Percentiles rank a stretch among this genome's conserved stretches.
Evolutionary conservation across 345 rosid species (phyloP).

Genomic region (Clarkia xantiana): DNA sequence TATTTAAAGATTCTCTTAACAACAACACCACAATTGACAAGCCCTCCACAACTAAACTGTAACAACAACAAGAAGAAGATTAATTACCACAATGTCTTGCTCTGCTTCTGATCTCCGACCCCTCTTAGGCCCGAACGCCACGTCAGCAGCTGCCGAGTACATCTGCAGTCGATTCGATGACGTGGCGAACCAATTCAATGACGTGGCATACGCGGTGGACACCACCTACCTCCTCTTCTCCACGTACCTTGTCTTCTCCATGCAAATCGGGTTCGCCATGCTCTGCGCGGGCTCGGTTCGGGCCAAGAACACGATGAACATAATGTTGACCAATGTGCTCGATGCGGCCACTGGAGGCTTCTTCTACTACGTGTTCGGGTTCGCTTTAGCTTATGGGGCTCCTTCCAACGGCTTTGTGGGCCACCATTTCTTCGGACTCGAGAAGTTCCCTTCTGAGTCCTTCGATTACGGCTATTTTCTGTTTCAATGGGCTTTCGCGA

Average conservation of each 20-base stretch:
- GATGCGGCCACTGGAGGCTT: conserved; percentile 47
- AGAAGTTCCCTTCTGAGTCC: conserved; percentile 11
- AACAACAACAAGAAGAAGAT: too few species aligned
- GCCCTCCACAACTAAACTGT: too few species aligned
- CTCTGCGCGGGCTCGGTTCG: conserved; percentile 43
- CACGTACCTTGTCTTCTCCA: conserved; percentile 42
- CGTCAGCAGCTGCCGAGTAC: conserved; percentile 27
- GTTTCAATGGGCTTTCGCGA: conserved; percentile 47
- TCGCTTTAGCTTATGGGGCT: conserved; percentile 39
- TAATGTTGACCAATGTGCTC: conserved; percentile 49
- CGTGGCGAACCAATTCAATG: conserved; percentile 19
- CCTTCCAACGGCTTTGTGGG: conserved; percentile 44
- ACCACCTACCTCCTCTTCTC: conserved; percentile 51
- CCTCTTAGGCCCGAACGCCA: conserved; percentile 17
- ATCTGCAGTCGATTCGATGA: conserved; percentile 30
- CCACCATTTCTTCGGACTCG: conserved; percentile 32
- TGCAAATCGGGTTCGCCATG: conserved; percentile 44
- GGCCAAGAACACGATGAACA: conserved; percentile 50
- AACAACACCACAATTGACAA: too few species aligned
- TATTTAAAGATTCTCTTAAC: too few species aligned
- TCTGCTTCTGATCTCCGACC: conserved; percentile 19
- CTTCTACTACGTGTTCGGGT: conserved; percentile 41
- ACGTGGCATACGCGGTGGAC: conserved; percentile 32
- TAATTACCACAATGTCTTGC: conserved; percentile 15
- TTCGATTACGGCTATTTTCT: conserved; percentile 31